Percentiles rank a stretch among this genome's conserved stretches.
These are phyloP conservation scores for Plasmodium gonderi DNA, from an alignment of 169 alveolate genomes.

Conservation along the genomic window DNA sequence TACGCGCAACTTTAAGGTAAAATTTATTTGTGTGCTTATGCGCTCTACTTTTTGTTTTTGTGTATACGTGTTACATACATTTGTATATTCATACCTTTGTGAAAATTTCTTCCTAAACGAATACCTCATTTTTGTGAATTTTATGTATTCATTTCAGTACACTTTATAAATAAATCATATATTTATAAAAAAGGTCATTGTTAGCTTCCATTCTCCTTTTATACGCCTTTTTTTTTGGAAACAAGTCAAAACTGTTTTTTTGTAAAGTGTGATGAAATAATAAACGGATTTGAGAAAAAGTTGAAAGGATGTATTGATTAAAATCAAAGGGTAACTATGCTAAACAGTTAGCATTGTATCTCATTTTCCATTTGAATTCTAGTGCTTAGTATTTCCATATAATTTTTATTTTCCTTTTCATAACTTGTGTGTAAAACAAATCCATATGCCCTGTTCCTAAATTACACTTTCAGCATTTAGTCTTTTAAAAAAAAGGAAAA, in stretches of 20 bases:
- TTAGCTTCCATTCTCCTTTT: neutral
- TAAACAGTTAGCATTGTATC: neutral
- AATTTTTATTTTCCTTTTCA: conserved; percentile 3
- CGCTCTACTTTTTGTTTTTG: no score
- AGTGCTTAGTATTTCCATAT: neutral
- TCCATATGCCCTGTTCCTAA: neutral
- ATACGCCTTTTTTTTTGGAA: neutral
- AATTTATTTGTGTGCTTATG: neutral
- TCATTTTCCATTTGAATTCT: conserved; percentile 4
- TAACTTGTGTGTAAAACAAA: neutral
- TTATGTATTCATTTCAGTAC: neutral
- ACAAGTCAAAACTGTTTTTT: neutral
- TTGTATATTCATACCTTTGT: neutral
- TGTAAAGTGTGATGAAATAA: neutral
- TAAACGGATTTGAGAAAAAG: neutral
- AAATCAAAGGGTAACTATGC: neutral
- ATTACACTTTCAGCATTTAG: neutral
- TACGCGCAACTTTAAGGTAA: neutral
- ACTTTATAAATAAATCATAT: neutral
- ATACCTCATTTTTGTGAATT: neutral
- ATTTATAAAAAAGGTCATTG: neutral
- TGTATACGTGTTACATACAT: neutral
- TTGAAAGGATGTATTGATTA: neutral
- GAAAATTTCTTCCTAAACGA: neutral
- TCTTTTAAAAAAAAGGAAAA: neutral